A percentile compares a stretch with the other conserved stretches of the same genome.
These are phyloP conservation scores for Phellopilus nigrolimitatus DNA, from an alignment of 1,284 basidiomycete genomes.

Conservation along the genomic window DNA sequence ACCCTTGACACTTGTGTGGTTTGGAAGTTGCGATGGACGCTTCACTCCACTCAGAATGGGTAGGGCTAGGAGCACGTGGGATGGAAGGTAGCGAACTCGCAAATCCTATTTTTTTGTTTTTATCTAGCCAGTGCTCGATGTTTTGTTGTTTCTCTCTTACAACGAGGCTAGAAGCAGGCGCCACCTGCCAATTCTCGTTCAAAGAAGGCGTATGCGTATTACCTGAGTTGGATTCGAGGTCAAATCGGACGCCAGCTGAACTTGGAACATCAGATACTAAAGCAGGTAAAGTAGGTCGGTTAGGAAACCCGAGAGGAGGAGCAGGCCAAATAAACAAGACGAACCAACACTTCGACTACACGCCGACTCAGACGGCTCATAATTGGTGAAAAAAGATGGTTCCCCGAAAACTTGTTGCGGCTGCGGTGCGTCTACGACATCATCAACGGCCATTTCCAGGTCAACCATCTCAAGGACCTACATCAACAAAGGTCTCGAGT, in stretches of 20 bases:
- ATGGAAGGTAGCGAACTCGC: background rate
- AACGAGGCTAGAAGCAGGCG: background rate
- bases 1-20: background rate
- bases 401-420: background rate
- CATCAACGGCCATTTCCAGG: conserved; percentile 9
- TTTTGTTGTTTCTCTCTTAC: background rate
- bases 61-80: conserved; percentile 12
- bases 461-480: conserved; percentile 45
- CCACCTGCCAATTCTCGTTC: conserved; percentile 6
- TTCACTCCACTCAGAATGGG: conserved; percentile 19
- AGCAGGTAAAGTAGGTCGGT: background rate
- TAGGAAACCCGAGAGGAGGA: background rate
- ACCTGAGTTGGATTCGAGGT: conserved; percentile 7
- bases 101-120: background rate
- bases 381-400: background rate
- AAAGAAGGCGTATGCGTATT: conserved; percentile 2
- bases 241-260: conserved; percentile 11
- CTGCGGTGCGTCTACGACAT: background rate
- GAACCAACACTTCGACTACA: conserved; percentile 3
- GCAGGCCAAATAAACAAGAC: background rate
- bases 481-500: conserved; percentile 24
- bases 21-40: conserved; percentile 2
- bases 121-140: conserved; percentile 1
- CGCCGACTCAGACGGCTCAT: conserved; percentile 10
- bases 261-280: background rate